phyloP scores from a whole-genome alignment of 139 green algal species.

The Coccomyxa sp. region DNA sequence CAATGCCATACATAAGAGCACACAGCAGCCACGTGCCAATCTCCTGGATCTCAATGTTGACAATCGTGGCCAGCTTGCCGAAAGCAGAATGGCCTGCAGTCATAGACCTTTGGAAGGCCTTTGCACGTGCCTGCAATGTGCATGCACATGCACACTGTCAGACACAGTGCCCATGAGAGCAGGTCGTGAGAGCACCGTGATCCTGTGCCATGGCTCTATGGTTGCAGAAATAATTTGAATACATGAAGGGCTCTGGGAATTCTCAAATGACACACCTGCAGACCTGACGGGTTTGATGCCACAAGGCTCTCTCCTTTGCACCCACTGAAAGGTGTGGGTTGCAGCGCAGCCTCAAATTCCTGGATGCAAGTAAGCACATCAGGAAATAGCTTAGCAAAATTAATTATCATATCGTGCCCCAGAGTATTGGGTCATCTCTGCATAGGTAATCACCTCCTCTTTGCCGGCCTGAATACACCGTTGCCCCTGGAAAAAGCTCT shows the following conservation, averaged over 20 bases:
- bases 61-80: neutral
- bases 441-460: constrained; percentile 8
- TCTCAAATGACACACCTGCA: neutral
- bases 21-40: constrained; percentile 1
- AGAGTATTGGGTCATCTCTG: neutral
- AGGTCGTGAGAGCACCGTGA: neutral
- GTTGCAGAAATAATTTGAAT: neutral
- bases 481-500: constrained; percentile 24
- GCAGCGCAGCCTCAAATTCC: neutral
- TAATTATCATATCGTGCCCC: neutral
- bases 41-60: neutral
- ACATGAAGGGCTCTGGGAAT: too few species aligned
- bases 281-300: neutral
- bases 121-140: neutral
- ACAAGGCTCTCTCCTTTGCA: constrained; percentile 9
- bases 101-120: neutral
- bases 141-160: neutral
- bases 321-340: constrained; percentile 6
- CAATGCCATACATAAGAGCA: neutral
- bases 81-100: neutral
- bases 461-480: neutral
- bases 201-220: neutral
- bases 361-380: neutral
- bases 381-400: neutral
- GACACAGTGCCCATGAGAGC: neutral